Percentiles rank a stretch among this genome's conserved stretches.
These are phyloP conservation scores for Trebouxia sp. DNA, from an alignment of 139 green algal species.

Conservation along the genomic window DNA sequence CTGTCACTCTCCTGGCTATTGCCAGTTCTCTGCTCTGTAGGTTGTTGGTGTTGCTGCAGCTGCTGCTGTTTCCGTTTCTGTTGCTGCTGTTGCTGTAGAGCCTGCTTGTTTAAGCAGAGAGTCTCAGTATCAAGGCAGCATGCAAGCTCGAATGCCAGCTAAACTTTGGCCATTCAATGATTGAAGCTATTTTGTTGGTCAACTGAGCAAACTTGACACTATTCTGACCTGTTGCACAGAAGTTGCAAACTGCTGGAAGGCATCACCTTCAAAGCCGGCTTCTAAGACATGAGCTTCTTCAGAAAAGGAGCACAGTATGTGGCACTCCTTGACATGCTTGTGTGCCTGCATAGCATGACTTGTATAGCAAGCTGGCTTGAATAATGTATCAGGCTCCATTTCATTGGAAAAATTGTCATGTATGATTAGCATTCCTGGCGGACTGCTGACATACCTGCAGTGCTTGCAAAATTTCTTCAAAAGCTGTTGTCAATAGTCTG, in stretches of 20 bases:
- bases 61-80: too few species aligned
- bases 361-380: neutral
- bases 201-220: neutral
- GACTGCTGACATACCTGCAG: constrained; percentile 35
- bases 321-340: constrained; percentile 16
- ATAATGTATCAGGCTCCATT: neutral
- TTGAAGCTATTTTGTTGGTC: constrained; percentile 19
- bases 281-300: constrained; percentile 53
- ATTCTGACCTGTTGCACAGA: constrained; percentile 38
- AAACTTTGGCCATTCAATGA: too few species aligned
- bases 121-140: too few species aligned
- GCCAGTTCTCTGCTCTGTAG: neutral
- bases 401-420: neutral
- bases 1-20: neutral
- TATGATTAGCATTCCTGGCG: neutral
- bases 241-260: constrained; percentile 47
- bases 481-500: neutral
- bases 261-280: constrained; percentile 45
- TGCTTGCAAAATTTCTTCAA: constrained; percentile 32
- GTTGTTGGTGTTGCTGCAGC: neutral
- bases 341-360: constrained; percentile 43
- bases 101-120: too few species aligned
- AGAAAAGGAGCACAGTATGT: constrained; percentile 45
- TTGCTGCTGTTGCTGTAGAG: too few species aligned
- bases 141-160: too few species aligned